These are phyloP conservation scores for Straminergon stramineum DNA, from an alignment of 225 moss, liverwort and hornwort species.

Conservation along the genomic window DNA sequence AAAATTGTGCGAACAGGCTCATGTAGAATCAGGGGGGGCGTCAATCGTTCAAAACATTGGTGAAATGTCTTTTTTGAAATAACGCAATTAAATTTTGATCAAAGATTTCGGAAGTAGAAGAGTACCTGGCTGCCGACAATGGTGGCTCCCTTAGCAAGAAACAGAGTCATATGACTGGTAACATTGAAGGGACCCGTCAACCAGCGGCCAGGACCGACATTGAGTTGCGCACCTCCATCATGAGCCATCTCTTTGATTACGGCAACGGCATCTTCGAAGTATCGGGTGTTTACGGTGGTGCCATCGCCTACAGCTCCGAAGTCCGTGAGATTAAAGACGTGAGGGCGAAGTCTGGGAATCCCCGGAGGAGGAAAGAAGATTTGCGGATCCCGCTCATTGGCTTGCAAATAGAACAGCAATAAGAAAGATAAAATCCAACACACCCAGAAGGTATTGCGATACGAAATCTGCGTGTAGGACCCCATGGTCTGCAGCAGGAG, in stretches of 20 bases:
- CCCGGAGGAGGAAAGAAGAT: not conserved
- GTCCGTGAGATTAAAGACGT: conserved; percentile 37
- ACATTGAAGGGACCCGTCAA: conserved; percentile 57
- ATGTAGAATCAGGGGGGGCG: not conserved
- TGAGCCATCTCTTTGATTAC: conserved; percentile 10
- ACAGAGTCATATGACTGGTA: conserved; percentile 55
- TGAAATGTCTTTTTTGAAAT: not conserved
- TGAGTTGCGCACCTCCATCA: conserved; percentile 45
- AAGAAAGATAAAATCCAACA: conserved; percentile 32
- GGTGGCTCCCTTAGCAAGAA: conserved; percentile 36
- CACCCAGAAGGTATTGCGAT: conserved; percentile 24
- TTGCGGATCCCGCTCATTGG: not conserved
- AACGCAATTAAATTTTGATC: not conserved
- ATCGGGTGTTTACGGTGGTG: conserved; percentile 33
- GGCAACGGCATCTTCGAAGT: conserved; percentile 38
- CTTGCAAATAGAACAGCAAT: conserved; percentile 34
- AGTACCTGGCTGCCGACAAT: conserved; percentile 39
- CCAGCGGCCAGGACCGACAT: conserved; percentile 46
- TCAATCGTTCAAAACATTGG: not conserved
- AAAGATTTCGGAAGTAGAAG: not conserved
- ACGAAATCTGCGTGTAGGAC: conserved; percentile 13
- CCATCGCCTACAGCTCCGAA: conserved; percentile 63
- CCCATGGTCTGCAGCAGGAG: conserved; percentile 7
- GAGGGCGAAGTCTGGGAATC: conserved; percentile 27
- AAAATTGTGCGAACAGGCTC: not conserved